phyloP scores from a whole-genome alignment of 768 basidiomycete species.

The Hemileccinum rubropunctum region DNA sequence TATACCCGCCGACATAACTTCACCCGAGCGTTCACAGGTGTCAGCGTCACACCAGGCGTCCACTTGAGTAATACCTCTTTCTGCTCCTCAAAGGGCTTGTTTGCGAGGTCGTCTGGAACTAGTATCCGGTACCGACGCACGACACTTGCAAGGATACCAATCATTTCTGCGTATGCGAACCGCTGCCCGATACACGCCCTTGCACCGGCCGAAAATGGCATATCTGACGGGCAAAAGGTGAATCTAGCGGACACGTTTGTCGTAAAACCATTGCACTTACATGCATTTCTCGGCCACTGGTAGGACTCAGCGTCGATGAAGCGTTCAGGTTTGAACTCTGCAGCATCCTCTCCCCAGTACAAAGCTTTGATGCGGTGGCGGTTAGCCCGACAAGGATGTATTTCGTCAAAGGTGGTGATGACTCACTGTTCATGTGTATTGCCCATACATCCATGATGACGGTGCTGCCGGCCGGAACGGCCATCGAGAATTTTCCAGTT shows the following conservation, averaged over 20 bases:
- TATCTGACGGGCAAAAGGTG: constrained; percentile 25
- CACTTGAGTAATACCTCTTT: constrained; percentile 35
- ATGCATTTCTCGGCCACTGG: constrained; percentile 51
- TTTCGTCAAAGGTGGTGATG: background rate
- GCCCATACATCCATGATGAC: constrained; percentile 42
- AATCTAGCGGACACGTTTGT: background rate
- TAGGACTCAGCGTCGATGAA: constrained; percentile 50
- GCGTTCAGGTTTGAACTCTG: constrained; percentile 47
- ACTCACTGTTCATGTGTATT: constrained; percentile 46
- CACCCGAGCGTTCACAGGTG: constrained; percentile 30
- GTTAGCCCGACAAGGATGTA: background rate
- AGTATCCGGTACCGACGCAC: constrained; percentile 41
- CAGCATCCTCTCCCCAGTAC: constrained; percentile 47
- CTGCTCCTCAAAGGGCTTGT: constrained; percentile 31
- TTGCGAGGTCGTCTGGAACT: constrained; percentile 36
- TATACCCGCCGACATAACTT: constrained; percentile 20
- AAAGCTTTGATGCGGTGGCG: constrained; percentile 31
- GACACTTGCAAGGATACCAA: constrained; percentile 43
- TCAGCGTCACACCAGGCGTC: constrained; percentile 36
- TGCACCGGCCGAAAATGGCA: constrained; percentile 45
- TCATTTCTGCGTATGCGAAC: constrained; percentile 42
- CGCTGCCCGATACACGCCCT: constrained; percentile 50
- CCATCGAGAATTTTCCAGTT: constrained; percentile 32
- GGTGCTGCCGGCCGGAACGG: constrained; percentile 38
- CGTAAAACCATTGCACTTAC: constrained; percentile 24